A percentile compares a stretch with the other conserved stretches of the same genome.
Conservation (phyloP, 2,329 filamentous ascomycete species). For the Claviceps quebecensis region DNA sequence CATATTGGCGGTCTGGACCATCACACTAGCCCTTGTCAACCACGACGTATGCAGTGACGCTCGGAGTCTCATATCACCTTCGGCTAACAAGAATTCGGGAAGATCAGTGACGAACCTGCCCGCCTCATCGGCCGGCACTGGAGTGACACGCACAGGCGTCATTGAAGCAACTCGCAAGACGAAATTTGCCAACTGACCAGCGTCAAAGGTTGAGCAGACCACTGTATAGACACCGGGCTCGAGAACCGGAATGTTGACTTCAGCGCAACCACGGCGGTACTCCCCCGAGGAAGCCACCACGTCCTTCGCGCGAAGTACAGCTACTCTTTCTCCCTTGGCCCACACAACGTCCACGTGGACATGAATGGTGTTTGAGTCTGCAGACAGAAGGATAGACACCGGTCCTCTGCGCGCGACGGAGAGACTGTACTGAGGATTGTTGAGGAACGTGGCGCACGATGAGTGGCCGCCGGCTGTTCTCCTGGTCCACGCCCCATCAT, state of each 20-base stretch:
- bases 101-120: constrained; percentile 55
- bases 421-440: constrained; percentile 77
- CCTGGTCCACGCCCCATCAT: constrained; percentile 57
- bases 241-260: constrained; percentile 47
- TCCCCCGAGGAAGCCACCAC: constrained; percentile 76
- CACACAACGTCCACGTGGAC: constrained; percentile 78
- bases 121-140: constrained; percentile 58
- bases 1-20: constrained; percentile 17
- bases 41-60: constrained; percentile 25
- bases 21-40: constrained; percentile 41
- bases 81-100: constrained; percentile 36
- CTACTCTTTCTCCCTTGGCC: constrained; percentile 58
- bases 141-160: constrained; percentile 37
- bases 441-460: constrained; percentile 59
- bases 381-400: constrained; percentile 62
- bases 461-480: constrained; percentile 77
- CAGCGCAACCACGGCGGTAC: constrained; percentile 66
- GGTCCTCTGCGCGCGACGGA: constrained; percentile 40
- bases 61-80: constrained; percentile 25
- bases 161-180: constrained; percentile 59
- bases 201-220: constrained; percentile 81
- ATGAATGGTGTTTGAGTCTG: constrained; percentile 50
- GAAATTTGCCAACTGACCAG: constrained; percentile 62
- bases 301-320: constrained; percentile 57
- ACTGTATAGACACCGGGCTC: constrained; percentile 69